Evolutionary conservation across 768 basidiomycete species (phyloP), one percentile per base, ranked within the genome.

Genomic region (Clavaria fumosa): DNA sequence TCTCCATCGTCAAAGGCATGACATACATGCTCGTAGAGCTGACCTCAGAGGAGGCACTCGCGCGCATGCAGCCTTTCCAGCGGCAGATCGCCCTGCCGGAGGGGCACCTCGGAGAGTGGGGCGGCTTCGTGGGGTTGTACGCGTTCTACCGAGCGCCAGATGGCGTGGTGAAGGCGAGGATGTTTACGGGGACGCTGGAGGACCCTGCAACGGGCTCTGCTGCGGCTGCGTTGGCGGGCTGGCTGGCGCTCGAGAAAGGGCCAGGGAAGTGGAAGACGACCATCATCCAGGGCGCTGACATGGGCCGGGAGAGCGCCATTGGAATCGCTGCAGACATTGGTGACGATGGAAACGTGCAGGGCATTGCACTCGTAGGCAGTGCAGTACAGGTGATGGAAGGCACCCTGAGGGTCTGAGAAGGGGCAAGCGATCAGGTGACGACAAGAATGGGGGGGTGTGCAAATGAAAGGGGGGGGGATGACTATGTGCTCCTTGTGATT

Each of bases 161-260:
- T 43, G 58, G 59, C 1, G 42, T 51, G 0, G 45, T 66, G 3
- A 53, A 58, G 31, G 58, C 62, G 6, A 54, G 66, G 24, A 63
- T 67, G 62, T 61, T 67, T 34, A 53, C 52, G 32, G 63, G 54
- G 3, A 32, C 50, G 5, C 26, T 60, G 9, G 65, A 68, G 40
- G 65, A 68, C 42, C 62, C 65, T 2, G 66, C 63, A 4, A 67
- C 65, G 18, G 65, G 66, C 1, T 63, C 63, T 0, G 66, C 65
- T 6, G 64, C 63, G 7, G 60, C 60, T 22, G 61, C 65, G 22
- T 51, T 68, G 9, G 57, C 48, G 5, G 63, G 63, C 23, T 64
- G 55, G 52, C 49, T 67, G 22, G 63, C 51, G 5, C 48, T 45
- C 41, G 50, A 49, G 31, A 59, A 54, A 18, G 63, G 63, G 2